These are phyloP conservation scores for Phytomonas serpens DNA, from an alignment of 208 protist genomes.

Conservation along the genomic window DNA sequence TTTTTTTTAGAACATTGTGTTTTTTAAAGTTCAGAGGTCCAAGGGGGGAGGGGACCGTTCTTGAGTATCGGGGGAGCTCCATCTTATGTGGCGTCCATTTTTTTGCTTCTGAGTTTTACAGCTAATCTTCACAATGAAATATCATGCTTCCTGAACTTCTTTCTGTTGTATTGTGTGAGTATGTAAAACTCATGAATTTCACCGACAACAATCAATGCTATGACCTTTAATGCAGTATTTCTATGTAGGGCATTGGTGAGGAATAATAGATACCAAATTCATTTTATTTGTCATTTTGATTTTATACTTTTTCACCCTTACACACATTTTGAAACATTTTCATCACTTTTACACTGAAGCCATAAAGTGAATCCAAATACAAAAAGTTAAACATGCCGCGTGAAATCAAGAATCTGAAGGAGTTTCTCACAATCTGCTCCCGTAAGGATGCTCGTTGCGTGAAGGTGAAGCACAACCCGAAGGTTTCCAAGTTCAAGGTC, in stretches of 20 bases:
- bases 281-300: not conserved
- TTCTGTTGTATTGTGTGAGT: slow-evolving; percentile 5
- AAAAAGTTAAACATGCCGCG: slow-evolving; percentile 8
- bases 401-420: slow-evolving; percentile 90
- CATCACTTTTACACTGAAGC: slow-evolving; percentile 4
- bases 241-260: not conserved
- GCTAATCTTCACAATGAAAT: not conserved
- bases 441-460: slow-evolving; percentile 89
- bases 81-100: slow-evolving; percentile 10
- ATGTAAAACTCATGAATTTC: not conserved
- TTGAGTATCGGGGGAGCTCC: not conserved
- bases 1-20: not conserved
- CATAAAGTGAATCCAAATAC: slow-evolving; percentile 9
- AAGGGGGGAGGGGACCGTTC: not conserved
- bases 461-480: slow-evolving; percentile 90
- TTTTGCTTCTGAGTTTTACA: slow-evolving; percentile 9
- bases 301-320: slow-evolving; percentile 5
- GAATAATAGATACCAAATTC: not conserved
- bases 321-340: slow-evolving; percentile 3
- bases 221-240: not conserved
- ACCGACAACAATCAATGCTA: not conserved
- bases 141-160: not conserved
- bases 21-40: not conserved
- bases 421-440: slow-evolving; percentile 90
- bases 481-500: slow-evolving; percentile 91